Conservation (phyloP, 2,329 filamentous ascomycete genomes). For the Penicillium olsonii region DNA sequence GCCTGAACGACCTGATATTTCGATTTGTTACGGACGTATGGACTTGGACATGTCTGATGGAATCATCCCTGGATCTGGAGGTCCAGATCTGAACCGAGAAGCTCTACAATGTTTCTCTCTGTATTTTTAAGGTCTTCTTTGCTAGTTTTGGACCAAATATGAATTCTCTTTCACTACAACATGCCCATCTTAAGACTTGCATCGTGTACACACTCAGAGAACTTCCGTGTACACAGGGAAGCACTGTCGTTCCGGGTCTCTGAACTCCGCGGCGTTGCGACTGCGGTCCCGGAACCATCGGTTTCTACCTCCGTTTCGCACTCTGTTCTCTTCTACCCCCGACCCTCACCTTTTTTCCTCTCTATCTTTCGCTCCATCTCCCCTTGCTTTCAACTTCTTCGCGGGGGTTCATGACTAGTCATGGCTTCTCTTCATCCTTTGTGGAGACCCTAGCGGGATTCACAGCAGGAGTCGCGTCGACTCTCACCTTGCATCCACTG, state of each 20-base stretch:
- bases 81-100: background rate
- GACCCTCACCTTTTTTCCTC: background rate
- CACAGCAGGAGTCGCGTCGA: constrained; percentile 82
- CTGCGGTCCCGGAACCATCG: background rate
- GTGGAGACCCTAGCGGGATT: constrained; percentile 90
- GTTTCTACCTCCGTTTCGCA: background rate
- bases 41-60: background rate
- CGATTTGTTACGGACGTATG: background rate
- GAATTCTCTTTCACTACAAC: too few relatives aligned
- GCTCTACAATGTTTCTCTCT: constrained; percentile 6
- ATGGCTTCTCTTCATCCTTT: constrained; percentile 70
- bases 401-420: constrained; percentile 44
- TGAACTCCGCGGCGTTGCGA: background rate
- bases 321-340: background rate
- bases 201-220: background rate
- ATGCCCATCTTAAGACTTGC: background rate
- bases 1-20: constrained; percentile 30
- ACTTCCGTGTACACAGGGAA: background rate
- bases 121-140: constrained; percentile 29
- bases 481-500: constrained; percentile 84
- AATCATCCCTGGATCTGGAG: background rate
- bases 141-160: too few relatives aligned
- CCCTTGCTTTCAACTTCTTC: background rate
- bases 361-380: background rate
- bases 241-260: too few relatives aligned